Evolutionary conservation across 1,139 yeast genomes (phyloP).

Genomic region (Maudiozyma humilis): DNA sequence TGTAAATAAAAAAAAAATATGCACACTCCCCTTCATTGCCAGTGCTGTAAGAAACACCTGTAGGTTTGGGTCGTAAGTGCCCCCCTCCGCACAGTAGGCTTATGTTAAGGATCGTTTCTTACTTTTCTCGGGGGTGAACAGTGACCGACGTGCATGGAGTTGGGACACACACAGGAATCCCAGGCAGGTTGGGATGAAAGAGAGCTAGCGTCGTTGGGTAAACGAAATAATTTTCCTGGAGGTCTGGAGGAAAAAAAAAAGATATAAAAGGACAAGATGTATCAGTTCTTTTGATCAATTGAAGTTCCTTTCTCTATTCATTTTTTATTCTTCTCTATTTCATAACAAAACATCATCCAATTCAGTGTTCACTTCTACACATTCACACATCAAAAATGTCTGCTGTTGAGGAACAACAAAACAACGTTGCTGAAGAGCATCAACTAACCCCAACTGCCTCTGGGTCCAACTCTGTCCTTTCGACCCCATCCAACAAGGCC

Average conservation of each 20-base stretch:
- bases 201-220: too few relatives aligned
- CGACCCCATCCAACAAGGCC: conserved; percentile 16
- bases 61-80: too few relatives aligned
- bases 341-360: not conserved
- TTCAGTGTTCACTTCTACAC: not conserved
- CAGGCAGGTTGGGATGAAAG: too few relatives aligned
- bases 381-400: conserved; percentile 4
- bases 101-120: too few relatives aligned
- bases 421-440: not conserved
- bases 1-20: not conserved
- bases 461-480: conserved; percentile 7
- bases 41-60: too few relatives aligned
- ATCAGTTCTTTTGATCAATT: not conserved
- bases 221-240: not conserved
- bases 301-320: not conserved
- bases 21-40: too few relatives aligned
- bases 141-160: too few relatives aligned
- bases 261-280: conserved; percentile 1
- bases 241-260: not conserved
- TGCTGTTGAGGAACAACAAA: conserved; percentile 5
- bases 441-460: conserved; percentile 5
- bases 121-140: too few relatives aligned
- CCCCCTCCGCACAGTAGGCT: too few relatives aligned
- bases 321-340: not conserved
- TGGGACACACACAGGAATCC: too few relatives aligned